A percentile compares a stretch with the other conserved stretches of the same genome.
Evolutionary conservation across 225 moss, liverwort and hornwort species (phyloP).

Genomic region (Neckera pumila): DNA sequence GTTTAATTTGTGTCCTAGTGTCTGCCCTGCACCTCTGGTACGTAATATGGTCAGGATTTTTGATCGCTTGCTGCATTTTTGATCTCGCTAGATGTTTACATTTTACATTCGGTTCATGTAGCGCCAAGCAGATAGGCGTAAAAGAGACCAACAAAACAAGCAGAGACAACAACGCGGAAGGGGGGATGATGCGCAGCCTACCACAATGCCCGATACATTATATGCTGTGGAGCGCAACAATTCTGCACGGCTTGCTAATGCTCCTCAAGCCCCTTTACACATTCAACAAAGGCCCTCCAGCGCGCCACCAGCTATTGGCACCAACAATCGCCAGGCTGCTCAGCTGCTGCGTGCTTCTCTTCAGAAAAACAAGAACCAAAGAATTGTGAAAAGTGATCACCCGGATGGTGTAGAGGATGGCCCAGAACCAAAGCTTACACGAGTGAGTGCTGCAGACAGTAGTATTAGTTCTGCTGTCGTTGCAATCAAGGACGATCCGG

Average conservation of each 20-base stretch:
- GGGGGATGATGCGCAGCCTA: conserved; percentile 94
- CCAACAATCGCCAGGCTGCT: conserved; percentile 82
- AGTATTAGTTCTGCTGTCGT: conserved; percentile 50
- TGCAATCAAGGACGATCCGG: conserved; percentile 31
- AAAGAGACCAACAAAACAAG: conserved; percentile 57
- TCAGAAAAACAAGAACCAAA: conserved; percentile 53
- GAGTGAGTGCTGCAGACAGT: conserved; percentile 58
- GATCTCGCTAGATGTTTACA: background rate
- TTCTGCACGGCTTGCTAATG: conserved; percentile 48
- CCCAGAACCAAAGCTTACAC: conserved; percentile 60
- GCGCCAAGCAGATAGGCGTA: conserved; percentile 96
- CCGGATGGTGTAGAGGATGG: conserved; percentile 39
- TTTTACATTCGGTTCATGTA: conserved; percentile 19
- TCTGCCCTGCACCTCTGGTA: background rate
- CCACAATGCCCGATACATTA: conserved; percentile 59
- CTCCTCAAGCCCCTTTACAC: conserved; percentile 48
- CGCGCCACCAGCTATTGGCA: conserved; percentile 44
- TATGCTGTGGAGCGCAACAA: conserved; percentile 56
- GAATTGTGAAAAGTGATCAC: conserved; percentile 33
- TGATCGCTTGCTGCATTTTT: background rate
- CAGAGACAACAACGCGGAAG: conserved; percentile 75
- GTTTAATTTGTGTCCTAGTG: background rate
- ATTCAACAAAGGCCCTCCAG: conserved; percentile 53
- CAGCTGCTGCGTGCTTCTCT: conserved; percentile 78
- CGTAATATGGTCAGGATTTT: background rate